Percentiles rank a stretch among this genome's conserved stretches.
phyloP scores from a whole-genome alignment of 345 rosid genomes.

The Citrus australasica region DNA sequence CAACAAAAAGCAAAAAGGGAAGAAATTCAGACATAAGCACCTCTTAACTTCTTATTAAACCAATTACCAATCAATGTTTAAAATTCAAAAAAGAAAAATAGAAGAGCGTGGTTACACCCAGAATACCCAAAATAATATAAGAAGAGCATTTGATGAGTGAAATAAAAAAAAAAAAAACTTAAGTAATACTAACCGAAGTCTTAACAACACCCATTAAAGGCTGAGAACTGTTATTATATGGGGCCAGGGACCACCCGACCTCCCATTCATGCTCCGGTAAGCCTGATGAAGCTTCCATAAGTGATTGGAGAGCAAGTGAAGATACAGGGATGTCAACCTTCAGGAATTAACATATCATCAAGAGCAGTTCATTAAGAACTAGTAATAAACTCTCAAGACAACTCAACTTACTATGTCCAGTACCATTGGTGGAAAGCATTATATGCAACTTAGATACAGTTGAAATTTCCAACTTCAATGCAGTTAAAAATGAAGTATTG shows the following conservation, averaged over 20 bases:
- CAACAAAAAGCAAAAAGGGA: neutral
- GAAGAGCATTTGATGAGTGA: neutral
- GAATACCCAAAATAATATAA: neutral
- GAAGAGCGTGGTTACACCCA: neutral
- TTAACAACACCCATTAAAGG: constrained; percentile 26
- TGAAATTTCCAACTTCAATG: neutral
- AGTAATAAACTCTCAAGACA: neutral
- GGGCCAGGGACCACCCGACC: constrained; percentile 88
- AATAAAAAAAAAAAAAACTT: neutral
- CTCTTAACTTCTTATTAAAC: neutral
- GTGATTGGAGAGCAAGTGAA: constrained; percentile 66
- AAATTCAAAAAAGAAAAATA: neutral
- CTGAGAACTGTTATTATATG: constrained; percentile 40
- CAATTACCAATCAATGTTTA: neutral
- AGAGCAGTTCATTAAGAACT: neutral
- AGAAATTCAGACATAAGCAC: neutral
- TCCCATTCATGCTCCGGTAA: constrained; percentile 78
- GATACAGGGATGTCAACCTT: constrained; percentile 87
- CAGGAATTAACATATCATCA: constrained; percentile 6
- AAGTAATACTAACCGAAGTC: constrained; percentile 29
- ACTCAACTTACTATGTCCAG: neutral
- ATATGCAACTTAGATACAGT: neutral
- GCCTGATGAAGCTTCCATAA: constrained; percentile 69
- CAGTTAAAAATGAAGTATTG: neutral
- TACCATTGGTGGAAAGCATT: neutral